Evolutionary conservation across 2,329 filamentous ascomycete genomes (phyloP).

Genomic region (Exophiala bonariae): DNA sequence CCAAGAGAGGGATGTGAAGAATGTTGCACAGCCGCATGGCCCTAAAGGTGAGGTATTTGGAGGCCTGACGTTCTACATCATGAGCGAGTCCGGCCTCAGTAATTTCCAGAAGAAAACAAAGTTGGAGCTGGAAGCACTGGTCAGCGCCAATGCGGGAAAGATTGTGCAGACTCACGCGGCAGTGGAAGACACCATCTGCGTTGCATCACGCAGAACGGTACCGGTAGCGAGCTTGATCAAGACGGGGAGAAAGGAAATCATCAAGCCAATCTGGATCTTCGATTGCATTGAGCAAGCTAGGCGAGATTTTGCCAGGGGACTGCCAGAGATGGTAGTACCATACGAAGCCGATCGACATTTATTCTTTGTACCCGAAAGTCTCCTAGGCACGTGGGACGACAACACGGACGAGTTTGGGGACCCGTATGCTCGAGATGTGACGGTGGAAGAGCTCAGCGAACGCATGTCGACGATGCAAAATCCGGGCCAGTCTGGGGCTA

Average conservation of each 20-base stretch:
- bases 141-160: conserved; percentile 80
- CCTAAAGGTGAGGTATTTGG: conserved; percentile 64
- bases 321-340: conserved; percentile 61
- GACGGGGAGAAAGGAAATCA: conserved; percentile 66
- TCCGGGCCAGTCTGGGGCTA: conserved; percentile 26
- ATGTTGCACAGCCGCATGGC: conserved; percentile 13
- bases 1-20: conserved; percentile 44
- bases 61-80: conserved; percentile 74
- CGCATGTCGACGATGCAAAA: conserved; percentile 37
- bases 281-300: conserved; percentile 69
- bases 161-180: conserved; percentile 73
- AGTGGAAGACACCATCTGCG: conserved; percentile 52
- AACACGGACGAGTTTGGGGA: conserved; percentile 79
- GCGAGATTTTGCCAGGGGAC: conserved; percentile 54
- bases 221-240: conserved; percentile 84
- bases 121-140: conserved; percentile 72
- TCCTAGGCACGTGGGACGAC: conserved; percentile 46
- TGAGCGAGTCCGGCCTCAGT: conserved; percentile 72
- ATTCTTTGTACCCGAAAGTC: conserved; percentile 63
- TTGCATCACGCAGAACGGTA: conserved; percentile 55
- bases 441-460: conserved; percentile 58
- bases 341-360: conserved; percentile 67
- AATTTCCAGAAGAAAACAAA: conserved; percentile 67
- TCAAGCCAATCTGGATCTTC: conserved; percentile 78
- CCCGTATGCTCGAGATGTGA: conserved; percentile 74